phyloP scores from a whole-genome alignment of 768 basidiomycete genomes.

The Russula ochroleuca region DNA sequence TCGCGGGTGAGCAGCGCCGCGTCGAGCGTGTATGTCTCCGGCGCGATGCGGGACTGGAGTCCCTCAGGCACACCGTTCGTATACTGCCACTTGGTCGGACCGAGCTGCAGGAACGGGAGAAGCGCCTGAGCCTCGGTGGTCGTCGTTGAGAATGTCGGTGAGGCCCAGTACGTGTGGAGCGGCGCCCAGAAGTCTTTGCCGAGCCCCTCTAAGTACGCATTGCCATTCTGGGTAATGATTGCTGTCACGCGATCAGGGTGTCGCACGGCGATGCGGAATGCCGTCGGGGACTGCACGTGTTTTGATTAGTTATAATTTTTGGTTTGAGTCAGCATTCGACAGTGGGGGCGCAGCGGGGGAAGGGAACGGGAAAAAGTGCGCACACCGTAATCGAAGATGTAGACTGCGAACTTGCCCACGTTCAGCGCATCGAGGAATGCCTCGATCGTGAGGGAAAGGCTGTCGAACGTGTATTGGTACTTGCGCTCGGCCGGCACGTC shows the following conservation, averaged over 20 bases:
- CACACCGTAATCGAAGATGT: constrained; percentile 50
- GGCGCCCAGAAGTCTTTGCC: constrained; percentile 40
- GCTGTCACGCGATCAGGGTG: constrained; percentile 42
- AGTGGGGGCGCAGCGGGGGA: not conserved
- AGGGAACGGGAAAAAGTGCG: constrained; percentile 28
- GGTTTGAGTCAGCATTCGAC: not conserved
- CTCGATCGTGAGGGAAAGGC: constrained; percentile 39
- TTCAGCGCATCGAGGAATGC: constrained; percentile 41
- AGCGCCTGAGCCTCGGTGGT: not conserved
- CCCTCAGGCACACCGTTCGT: constrained; percentile 5
- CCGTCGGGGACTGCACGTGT: constrained; percentile 28
- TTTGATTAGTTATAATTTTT: not conserved
- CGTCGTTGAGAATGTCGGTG: constrained; percentile 1
- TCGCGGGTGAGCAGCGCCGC: constrained; percentile 39
- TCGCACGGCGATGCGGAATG: constrained; percentile 36
- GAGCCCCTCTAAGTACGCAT: constrained; percentile 45
- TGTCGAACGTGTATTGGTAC: constrained; percentile 43
- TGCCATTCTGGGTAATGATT: constrained; percentile 48
- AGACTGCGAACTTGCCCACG: constrained; percentile 41
- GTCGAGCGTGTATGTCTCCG: constrained; percentile 40
- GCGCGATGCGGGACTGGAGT: constrained; percentile 13
- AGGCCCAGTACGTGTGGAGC: constrained; percentile 35
- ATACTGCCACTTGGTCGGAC: constrained; percentile 12
- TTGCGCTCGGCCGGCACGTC: constrained; percentile 37
- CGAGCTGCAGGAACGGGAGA: constrained; percentile 7